Percentiles rank a stretch among this genome's conserved stretches.
These are phyloP conservation scores for Pelargonium nanum DNA, from an alignment of 345 rosid genomes.

Conservation along the genomic window DNA sequence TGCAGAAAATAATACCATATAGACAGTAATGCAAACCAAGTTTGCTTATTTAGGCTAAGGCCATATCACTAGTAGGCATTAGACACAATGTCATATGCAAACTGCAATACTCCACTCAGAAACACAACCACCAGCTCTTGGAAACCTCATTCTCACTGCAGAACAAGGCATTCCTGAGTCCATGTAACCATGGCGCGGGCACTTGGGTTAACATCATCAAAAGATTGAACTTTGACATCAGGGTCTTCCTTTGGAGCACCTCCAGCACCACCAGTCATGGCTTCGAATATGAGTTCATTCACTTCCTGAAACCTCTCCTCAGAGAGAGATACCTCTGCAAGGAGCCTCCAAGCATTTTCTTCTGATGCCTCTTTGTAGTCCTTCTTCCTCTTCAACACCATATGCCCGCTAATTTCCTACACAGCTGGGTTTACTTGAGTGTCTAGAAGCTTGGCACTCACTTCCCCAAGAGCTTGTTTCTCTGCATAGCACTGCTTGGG, in stretches of 20 bases:
- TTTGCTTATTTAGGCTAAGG: too few relatives aligned
- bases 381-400: constrained; percentile 81
- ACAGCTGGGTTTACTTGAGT: constrained; percentile 99
- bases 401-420: constrained; percentile 98
- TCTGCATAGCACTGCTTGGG: constrained; percentile 76
- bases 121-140: constrained; percentile 1
- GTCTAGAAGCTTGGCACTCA: constrained; percentile 61
- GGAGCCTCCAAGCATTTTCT: constrained; percentile 84
- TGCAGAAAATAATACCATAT: too few relatives aligned
- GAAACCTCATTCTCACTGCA: constrained; percentile 32
- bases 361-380: constrained; percentile 86
- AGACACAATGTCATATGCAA: too few relatives aligned
- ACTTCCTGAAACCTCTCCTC: constrained; percentile 80
- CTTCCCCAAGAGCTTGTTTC: constrained; percentile 94
- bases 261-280: constrained; percentile 25
- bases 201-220: constrained; percentile 19
- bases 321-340: constrained; percentile 81
- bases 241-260: constrained; percentile 20
- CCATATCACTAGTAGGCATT: too few relatives aligned
- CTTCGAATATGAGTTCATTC: constrained; percentile 48
- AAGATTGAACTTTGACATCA: constrained; percentile 11
- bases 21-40: too few relatives aligned
- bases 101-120: too few relatives aligned
- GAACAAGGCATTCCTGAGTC: constrained; percentile 62
- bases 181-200: constrained; percentile 38